phyloP scores from a whole-genome alignment of 768 basidiomycete species.

The Hemileccinum impolitum region DNA sequence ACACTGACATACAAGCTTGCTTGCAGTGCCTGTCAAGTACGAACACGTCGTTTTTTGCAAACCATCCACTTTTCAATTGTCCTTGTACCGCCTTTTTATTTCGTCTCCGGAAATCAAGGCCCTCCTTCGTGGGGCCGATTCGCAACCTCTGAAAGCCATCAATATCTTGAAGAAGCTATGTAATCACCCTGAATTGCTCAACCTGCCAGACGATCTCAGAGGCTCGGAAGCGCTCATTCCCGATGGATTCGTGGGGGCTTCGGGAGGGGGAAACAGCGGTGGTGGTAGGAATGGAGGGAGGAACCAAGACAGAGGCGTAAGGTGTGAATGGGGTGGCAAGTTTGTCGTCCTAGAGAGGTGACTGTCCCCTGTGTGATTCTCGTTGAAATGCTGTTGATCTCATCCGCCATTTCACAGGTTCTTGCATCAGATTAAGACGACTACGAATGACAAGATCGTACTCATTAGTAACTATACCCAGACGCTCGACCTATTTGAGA shows the following conservation, averaged over 20 bases:
- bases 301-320: slow-evolving; percentile 44
- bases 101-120: slow-evolving; percentile 91
- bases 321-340: slow-evolving; percentile 87
- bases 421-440: slow-evolving; percentile 73
- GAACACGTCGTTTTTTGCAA: slow-evolving; percentile 96
- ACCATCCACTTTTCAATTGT: slow-evolving; percentile 76
- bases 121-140: slow-evolving; percentile 78
- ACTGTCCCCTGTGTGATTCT: slow-evolving; percentile 7
- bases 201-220: slow-evolving; percentile 77
- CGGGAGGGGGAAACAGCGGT: slow-evolving; percentile 5
- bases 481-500: slow-evolving; percentile 91
- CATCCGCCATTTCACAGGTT: slow-evolving; percentile 50
- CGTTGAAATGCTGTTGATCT: background rate
- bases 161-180: slow-evolving; percentile 93
- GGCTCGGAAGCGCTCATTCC: slow-evolving; percentile 83
- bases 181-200: slow-evolving; percentile 89
- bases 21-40: slow-evolving; percentile 94
- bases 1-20: slow-evolving; percentile 9
- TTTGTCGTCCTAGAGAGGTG: slow-evolving; percentile 91
- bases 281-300: slow-evolving; percentile 40
- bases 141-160: slow-evolving; percentile 95
- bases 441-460: slow-evolving; percentile 93
- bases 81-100: slow-evolving; percentile 87
- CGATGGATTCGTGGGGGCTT: slow-evolving; percentile 67
- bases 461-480: slow-evolving; percentile 97